phyloP scores from a whole-genome alignment of 1,284 basidiomycete genomes.

The Gastroboletus turbinatus region DNA sequence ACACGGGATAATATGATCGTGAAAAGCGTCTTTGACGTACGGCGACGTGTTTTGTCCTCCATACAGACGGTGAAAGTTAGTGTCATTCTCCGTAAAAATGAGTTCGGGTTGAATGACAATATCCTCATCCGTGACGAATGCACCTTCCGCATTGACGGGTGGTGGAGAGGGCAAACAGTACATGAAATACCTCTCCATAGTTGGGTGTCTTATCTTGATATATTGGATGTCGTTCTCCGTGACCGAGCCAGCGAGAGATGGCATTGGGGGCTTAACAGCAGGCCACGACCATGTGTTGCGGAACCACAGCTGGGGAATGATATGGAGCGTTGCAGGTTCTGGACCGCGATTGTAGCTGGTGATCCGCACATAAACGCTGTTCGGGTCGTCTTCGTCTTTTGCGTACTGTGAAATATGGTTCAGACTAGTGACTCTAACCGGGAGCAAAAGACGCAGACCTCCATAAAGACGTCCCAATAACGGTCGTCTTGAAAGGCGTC shows the following conservation, averaged over 20 bases:
- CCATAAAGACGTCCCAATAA: conserved; percentile 98
- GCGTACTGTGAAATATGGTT: conserved; percentile 68
- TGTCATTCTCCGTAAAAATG: conserved; percentile 95
- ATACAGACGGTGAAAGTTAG: conserved; percentile 92
- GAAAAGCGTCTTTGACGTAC: conserved; percentile 97
- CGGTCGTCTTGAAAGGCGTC: conserved; percentile 90
- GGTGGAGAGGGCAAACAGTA: conserved; percentile 93
- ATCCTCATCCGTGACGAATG: conserved; percentile 64
- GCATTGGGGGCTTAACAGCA: conserved; percentile 77
- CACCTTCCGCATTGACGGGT: conserved; percentile 72
- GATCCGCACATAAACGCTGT: conserved; percentile 90
- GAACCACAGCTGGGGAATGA: conserved; percentile 96
- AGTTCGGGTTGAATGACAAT: conserved; percentile 77
- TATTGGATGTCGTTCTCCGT: conserved; percentile 55
- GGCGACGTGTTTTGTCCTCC: conserved; percentile 80
- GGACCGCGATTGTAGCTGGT: conserved; percentile 97
- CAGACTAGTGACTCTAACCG: not conserved
- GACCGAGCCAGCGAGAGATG: conserved; percentile 60
- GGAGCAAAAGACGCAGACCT: conserved; percentile 51
- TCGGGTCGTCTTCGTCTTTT: conserved; percentile 91
- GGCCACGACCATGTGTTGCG: conserved; percentile 98
- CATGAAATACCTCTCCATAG: conserved; percentile 74
- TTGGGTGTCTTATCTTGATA: conserved; percentile 74
- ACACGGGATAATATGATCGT: conserved; percentile 89
- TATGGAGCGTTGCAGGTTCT: conserved; percentile 91